Base-by-base conservation (phyloP, 495 filamentous ascomycete species). In the Friedmanniomyces simplex region DNA sequence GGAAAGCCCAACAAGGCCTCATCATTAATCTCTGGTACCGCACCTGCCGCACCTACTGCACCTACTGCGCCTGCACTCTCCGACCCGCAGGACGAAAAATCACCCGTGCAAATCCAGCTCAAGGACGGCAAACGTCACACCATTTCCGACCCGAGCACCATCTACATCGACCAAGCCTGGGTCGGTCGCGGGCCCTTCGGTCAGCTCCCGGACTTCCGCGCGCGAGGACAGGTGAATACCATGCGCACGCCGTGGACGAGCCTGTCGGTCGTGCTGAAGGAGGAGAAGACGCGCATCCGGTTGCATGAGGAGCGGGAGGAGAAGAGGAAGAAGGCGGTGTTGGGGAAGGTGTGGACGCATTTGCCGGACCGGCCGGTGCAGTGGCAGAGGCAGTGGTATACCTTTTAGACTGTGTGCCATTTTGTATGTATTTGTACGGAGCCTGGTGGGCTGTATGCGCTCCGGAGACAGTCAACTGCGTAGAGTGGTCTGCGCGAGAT, bases 81-180 rank as follows among this genome's bases (percentile, higher is more conserved):
- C 5, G 36, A 26, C 41, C 55, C 48, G 20, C 41, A 41, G 4
- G 54, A 58, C 32, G 28, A 32, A 42, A 48, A 3, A n/a, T 2
- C 36, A 39, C 57, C 66, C 10, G 39, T 56, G 1, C 37, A 61
- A 41, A 68, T 73, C 28, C 61, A 70, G 54, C 54, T 68, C 3
- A 72, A 70, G 58, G 63, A 70, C 7, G 72, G 72, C 16, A 64
- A 59, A 58, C 61, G 57, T 20, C 67, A 65, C 54, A 42, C 74
- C 43, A 78, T 95, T 34, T 65, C 64, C 46, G 85, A 96, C 67
- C 81, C 81, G 16, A 84, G 83, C 30, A 74, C 74, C 43, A 85
- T 96, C 57, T 98, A 96, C 70, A 78, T 98, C 58, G 82, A 84
- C 54, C 79, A 97, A 73, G 88, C 91, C 8, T 98, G 91, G 90